Evolutionary conservation across 495 filamentous ascomycete species (phyloP), one percentile per base, ranked within the genome.

Genomic region (Aspergillus wentii): DNA sequence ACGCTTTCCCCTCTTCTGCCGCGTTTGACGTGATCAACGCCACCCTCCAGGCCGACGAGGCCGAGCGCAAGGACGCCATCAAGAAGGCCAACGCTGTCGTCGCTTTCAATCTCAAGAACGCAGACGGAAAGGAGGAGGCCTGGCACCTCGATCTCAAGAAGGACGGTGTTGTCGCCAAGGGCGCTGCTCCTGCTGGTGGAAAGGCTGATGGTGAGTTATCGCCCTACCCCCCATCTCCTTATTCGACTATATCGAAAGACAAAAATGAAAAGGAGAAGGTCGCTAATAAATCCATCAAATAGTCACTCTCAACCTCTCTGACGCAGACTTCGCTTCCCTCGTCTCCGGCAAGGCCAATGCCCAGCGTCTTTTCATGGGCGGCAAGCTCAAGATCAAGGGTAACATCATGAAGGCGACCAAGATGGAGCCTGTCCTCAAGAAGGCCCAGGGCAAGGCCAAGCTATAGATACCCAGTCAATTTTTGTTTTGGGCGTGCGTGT

Each of bases 391-490:
- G 83, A 79, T 97, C 55, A 94, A 89, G 78, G 92, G 92, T 33
- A 88, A 97, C 64, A 82, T 98, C 33, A 97, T 97, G 94, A 94
- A 94, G 79, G 92, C 92, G 17, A 96, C 92, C 30, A 95, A 94
- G 80, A 82, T 92, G 66, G 88, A 95, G 63, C 88, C 89, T 36
- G 80, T 96, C 56, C 69, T 97, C 44, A 88, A 89, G 76, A 94
- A 89, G 72, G 86, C 88, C 41, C 81, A 83, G 61, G 77, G 73
- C 44, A 88, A 86, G 71, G 79, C 88, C 49, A 95, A 94, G 72
- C 71, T 95, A 66, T 61, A 64, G 52, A 65, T 65, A 64, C 64
- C 61, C 59, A n/a, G n/a, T n/a, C n/a, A n/a, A n/a, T n/a, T n/a
- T n/a, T n/a, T n/a, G n/a, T n/a, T n/a, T n/a, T n/a, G n/a, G n/a